Percentiles rank a stretch among this genome's conserved stretches.
Conservation (phyloP, 805 yeast genomes). For the Kodamaea nitidulidarum region DNA sequence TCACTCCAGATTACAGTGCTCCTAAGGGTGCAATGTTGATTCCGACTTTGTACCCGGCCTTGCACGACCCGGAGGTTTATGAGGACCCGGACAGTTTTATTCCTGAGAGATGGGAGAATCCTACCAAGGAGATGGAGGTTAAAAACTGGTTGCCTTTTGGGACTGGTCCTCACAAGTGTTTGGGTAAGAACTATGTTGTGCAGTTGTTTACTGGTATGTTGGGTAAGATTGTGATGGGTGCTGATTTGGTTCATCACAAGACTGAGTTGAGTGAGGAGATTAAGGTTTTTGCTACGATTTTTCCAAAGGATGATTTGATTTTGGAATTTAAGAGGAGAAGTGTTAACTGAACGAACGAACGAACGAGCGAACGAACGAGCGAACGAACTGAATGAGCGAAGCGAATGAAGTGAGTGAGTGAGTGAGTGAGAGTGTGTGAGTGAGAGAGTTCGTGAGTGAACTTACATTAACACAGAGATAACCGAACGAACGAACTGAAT, state of each 20-base stretch:
- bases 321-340: constrained; percentile 70
- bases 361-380: too few relatives aligned
- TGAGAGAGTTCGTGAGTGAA: too few relatives aligned
- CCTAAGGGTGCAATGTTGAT: constrained; percentile 98
- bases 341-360: too few relatives aligned
- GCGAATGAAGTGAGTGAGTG: too few relatives aligned
- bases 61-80: constrained; percentile 96
- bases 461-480: too few relatives aligned
- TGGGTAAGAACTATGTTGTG: constrained; percentile 92
- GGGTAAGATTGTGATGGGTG: constrained; percentile 81
- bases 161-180: constrained; percentile 93
- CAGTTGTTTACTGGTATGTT: constrained; percentile 83
- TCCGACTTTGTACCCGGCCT: constrained; percentile 91
- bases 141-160: constrained; percentile 97
- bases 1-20: constrained; percentile 77
- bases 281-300: constrained; percentile 95
- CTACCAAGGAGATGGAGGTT: constrained; percentile 69
- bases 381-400: too few relatives aligned
- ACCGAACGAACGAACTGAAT: too few relatives aligned
- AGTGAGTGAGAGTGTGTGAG: too few relatives aligned
- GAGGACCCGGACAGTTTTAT: constrained; percentile 90
- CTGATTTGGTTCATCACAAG: constrained; percentile 77
- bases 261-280: constrained; percentile 87
- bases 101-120: constrained; percentile 95
- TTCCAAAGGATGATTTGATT: constrained; percentile 93